These are phyloP conservation scores for Sclerotinia sclerotiorum DNA, from an alignment of 2,329 filamentous ascomycete genomes.

Conservation along the genomic window DNA sequence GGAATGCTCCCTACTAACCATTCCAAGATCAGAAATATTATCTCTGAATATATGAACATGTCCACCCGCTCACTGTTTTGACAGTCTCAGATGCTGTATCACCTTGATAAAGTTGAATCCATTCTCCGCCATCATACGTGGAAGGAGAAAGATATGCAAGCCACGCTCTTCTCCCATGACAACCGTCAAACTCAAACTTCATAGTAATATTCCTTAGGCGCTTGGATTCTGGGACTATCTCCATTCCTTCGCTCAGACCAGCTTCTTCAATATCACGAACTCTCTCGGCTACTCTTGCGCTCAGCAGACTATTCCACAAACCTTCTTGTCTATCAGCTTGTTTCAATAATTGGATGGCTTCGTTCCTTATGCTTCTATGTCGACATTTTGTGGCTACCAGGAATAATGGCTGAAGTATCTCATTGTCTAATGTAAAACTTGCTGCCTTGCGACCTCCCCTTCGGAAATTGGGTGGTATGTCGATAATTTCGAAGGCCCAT, in stretches of 20 bases:
- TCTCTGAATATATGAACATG: neutral
- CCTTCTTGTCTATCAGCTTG: constrained; percentile 61
- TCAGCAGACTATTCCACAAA: constrained; percentile 56
- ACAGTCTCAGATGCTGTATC: neutral
- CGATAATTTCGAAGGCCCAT: constrained; percentile 18
- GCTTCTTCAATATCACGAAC: constrained; percentile 25
- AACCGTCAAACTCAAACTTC: constrained; percentile 15
- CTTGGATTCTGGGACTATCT: constrained; percentile 8
- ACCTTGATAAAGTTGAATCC: constrained; percentile 4
- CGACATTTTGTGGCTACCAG: constrained; percentile 64
- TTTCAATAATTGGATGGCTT: constrained; percentile 59
- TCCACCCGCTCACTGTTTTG: neutral
- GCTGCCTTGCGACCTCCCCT: neutral
- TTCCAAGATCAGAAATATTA: neutral
- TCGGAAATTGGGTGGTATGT: neutral
- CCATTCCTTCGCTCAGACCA: constrained; percentile 7
- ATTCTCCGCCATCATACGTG: constrained; percentile 7
- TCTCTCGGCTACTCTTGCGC: constrained; percentile 25
- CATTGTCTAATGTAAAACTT: constrained; percentile 58
- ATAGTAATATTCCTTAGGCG: constrained; percentile 7
- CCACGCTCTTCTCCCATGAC: constrained; percentile 14
- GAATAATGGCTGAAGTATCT: constrained; percentile 62
- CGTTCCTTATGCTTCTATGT: constrained; percentile 54
- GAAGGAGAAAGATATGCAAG: neutral
- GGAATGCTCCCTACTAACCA: neutral